Evolutionary conservation across 192 early-diverging fungal genomes (phyloP), one percentile per base, ranked within the genome.

Genomic region (Linderina pennispora): DNA sequence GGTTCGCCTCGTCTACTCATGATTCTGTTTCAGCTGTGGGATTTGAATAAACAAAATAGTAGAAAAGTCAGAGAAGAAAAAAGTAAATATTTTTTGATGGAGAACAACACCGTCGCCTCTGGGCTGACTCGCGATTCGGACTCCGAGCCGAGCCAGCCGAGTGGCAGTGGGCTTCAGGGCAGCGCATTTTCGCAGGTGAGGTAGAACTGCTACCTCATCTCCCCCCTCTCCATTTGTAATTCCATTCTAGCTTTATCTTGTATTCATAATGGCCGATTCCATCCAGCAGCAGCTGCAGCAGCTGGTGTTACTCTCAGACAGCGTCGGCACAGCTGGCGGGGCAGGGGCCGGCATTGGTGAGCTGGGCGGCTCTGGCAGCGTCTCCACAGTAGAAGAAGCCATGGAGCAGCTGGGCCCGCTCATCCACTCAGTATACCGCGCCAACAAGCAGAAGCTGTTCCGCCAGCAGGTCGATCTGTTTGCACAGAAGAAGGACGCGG

Each of bases 381-480:
- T 63, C 8, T 59, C 60, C 4, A 71, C 67, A 0, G 67, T 71
- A 6, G 86, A 71, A 23, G 67, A 89, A 37, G 85, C 80, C 46
- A 62, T 90, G 54, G 87, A 90, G 62, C 87, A 89, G 54, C 74
- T 90, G 3, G 87, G 87, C 0, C 87, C 87, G 24, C 77, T 87
- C 22, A 90, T 99, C 57, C 94, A 92, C 58, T 86, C 85, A 8
- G 85, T 99, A 21, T 84, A 91, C 45, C 85, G 89, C 25, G 75
- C 85, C 31, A 83, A 84, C 43, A 86, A 87, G 59, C 86, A 95
- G 64, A 84, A 87, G 34, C 76, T 82, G 22, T 97, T 97, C 47
- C 62, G 83, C n/a, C 87, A 94, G 28, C 87, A 91, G 40, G 78
- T 99, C 13, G 75, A 81, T 23, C 26, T 73, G 25, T 91, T 96